Percentiles rank a stretch among this genome's conserved stretches.
Conservation (phyloP, 495 filamentous ascomycete species). For the Annulohypoxylon stygium region DNA sequence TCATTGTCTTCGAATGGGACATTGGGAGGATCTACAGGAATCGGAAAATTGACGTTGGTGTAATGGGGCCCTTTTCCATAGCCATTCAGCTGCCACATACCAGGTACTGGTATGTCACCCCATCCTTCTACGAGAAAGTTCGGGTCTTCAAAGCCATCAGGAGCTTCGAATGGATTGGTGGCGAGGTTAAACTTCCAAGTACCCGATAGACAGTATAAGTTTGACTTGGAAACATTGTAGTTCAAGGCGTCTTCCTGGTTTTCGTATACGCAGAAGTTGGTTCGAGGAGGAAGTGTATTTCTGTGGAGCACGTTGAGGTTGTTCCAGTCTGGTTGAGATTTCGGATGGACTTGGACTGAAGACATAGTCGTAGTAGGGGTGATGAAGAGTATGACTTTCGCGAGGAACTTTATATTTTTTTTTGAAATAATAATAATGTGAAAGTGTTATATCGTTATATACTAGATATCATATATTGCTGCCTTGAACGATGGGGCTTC, state of each 20-base stretch:
- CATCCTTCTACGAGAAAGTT: constrained; percentile 53
- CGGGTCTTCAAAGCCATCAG: constrained; percentile 51
- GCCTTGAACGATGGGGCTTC: not conserved
- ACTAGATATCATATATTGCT: not conserved
- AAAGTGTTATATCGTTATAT: not conserved
- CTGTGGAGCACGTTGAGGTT: constrained; percentile 63
- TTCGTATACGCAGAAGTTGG: constrained; percentile 62
- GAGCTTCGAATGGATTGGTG: constrained; percentile 61
- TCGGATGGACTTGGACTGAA: constrained; percentile 23
- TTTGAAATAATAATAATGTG: not conserved
- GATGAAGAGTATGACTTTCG: not conserved
- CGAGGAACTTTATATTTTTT: not conserved
- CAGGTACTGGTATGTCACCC: constrained; percentile 69
- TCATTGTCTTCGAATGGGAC: constrained; percentile 69
- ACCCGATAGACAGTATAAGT: constrained; percentile 63
- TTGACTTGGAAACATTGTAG: constrained; percentile 47
- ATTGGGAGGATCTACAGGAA: constrained; percentile 70
- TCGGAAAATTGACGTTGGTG: constrained; percentile 71
- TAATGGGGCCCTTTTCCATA: constrained; percentile 70
- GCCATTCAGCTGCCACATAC: constrained; percentile 76
- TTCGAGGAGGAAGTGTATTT: constrained; percentile 64
- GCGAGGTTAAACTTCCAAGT: constrained; percentile 72
- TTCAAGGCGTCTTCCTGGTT: constrained; percentile 45
- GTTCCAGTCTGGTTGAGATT: constrained; percentile 59
- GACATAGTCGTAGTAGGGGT: constrained; percentile 27